phyloP scores from a whole-genome alignment of 208 protist species.

The Trichomonas gallinae region DNA sequence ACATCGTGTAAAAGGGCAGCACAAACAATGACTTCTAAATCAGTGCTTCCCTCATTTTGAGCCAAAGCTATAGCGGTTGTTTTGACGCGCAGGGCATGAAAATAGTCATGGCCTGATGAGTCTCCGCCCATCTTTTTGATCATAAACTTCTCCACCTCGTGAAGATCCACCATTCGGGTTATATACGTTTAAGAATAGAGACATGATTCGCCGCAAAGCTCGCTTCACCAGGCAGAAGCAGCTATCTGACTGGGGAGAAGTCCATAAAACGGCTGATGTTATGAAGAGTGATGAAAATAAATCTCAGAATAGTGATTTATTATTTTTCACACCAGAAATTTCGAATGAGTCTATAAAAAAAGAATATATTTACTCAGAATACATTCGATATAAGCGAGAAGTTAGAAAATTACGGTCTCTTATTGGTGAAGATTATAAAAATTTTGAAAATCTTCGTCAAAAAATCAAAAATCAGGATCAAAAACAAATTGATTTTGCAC shows the following conservation, averaged over 20 bases:
- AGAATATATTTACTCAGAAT: not conserved
- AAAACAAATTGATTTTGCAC: not conserved
- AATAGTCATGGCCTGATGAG: not conserved
- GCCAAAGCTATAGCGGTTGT: not conserved
- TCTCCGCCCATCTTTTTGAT: not conserved
- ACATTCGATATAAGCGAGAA: not conserved
- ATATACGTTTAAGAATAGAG: not conserved
- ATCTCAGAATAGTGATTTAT: not conserved
- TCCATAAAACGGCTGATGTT: not conserved
- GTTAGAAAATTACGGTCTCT: not conserved
- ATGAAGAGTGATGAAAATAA: not conserved
- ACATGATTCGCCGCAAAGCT: not conserved
- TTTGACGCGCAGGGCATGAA: not conserved
- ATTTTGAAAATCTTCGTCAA: not conserved
- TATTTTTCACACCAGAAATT: not conserved
- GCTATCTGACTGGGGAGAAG: not conserved
- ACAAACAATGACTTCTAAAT: not conserved
- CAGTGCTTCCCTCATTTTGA: not conserved
- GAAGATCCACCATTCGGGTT: not conserved
- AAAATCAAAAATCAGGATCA: not conserved
- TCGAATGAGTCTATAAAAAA: not conserved
- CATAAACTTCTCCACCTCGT: not conserved
- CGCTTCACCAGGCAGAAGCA: not conserved
- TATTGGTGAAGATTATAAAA: not conserved
- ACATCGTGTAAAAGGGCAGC: not conserved